Conservation (phyloP, 257 asterid species). For the Rubia yunnanensis region DNA sequence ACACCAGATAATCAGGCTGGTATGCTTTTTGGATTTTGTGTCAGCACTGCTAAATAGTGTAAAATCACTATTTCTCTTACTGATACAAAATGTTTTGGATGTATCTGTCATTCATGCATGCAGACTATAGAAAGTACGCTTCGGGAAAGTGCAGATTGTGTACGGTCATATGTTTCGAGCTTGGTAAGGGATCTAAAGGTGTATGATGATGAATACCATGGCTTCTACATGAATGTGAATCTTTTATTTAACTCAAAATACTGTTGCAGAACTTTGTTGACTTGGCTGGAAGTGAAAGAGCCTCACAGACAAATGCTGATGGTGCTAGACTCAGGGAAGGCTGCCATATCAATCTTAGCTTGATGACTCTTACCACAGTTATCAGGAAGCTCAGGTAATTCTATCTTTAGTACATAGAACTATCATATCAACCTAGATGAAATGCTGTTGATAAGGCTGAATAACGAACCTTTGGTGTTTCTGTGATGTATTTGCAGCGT, state of each 20-base stretch:
- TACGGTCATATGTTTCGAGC: slow-evolving; percentile 90
- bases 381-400: slow-evolving; percentile 80
- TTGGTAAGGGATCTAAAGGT: slow-evolving; percentile 42
- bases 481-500: slow-evolving; percentile 35
- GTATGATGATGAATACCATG: not conserved
- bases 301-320: slow-evolving; percentile 90
- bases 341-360: slow-evolving; percentile 91
- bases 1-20: slow-evolving; percentile 93
- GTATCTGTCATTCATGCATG: slow-evolving; percentile 27
- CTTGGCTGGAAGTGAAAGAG: slow-evolving; percentile 95
- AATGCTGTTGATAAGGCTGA: not conserved
- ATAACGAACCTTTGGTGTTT: not conserved
- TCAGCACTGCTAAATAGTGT: not conserved
- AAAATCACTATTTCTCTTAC: not conserved
- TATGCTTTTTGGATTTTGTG: slow-evolving; percentile 17
- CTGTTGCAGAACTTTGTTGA: slow-evolving; percentile 78
- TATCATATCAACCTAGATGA: not conserved
- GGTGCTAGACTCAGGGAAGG: slow-evolving; percentile 96
- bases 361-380: slow-evolving; percentile 94
- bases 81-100: slow-evolving; percentile 18
- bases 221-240: not conserved
- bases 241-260: not conserved
- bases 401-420: not conserved
- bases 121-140: slow-evolving; percentile 86
- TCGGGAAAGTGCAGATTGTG: slow-evolving; percentile 84